A percentile compares a stretch with the other conserved stretches of the same genome.
Conservation (phyloP, 2,329 filamentous ascomycete species). For the Neofusicoccum cordaticola region DNA sequence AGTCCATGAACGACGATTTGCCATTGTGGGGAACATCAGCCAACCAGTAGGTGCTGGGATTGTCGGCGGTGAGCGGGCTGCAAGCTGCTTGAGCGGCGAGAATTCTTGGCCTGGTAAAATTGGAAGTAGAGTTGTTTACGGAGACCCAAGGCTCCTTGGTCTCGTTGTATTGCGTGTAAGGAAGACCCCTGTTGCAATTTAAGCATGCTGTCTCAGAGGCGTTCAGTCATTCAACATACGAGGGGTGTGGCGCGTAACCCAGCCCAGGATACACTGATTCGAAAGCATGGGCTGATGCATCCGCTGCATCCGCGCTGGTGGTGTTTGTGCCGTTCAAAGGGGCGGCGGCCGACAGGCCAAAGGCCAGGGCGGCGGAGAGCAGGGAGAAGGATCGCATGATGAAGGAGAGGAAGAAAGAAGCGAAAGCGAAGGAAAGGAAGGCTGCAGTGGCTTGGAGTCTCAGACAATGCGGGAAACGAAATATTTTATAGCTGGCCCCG, state of each 20-base stretch:
- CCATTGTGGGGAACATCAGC: constrained; percentile 13
- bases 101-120: background rate
- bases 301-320: background rate
- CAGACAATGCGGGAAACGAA: background rate
- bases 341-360: background rate
- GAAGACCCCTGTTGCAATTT: background rate
- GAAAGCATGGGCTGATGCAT: background rate
- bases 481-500: background rate
- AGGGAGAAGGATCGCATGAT: background rate
- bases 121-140: background rate
- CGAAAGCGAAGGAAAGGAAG: background rate
- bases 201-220: background rate
- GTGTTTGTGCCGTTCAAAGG: background rate
- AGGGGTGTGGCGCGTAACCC: background rate
- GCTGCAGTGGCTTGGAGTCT: background rate
- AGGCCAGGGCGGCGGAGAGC: background rate
- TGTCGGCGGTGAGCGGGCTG: background rate
- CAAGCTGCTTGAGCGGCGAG: background rate
- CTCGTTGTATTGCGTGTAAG: background rate
- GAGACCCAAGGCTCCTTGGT: background rate
- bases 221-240: background rate
- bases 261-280: background rate
- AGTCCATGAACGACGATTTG: constrained; percentile 10
- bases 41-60: constrained; percentile 11
- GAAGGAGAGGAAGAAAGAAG: background rate